These are phyloP conservation scores for Hymenoscyphus scutula DNA, from an alignment of 2,329 filamentous ascomycete genomes.

Conservation along the genomic window DNA sequence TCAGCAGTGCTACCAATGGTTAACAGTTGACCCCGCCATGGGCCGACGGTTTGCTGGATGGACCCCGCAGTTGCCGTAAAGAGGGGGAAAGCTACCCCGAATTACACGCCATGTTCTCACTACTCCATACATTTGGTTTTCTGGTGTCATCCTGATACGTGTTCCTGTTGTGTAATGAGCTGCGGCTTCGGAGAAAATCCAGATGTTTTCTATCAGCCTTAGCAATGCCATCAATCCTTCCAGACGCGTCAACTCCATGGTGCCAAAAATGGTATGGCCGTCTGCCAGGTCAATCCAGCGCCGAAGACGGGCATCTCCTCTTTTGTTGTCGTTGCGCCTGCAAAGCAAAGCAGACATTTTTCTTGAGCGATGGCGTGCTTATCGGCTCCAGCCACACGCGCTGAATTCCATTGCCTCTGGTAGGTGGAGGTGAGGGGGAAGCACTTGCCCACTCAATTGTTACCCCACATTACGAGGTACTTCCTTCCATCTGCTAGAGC, in stretches of 20 bases:
- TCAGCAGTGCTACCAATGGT: background rate
- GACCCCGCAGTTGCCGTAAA: background rate
- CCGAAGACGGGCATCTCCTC: background rate
- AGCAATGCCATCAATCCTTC: too few relatives aligned
- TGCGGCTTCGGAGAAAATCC: background rate
- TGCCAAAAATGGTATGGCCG: background rate
- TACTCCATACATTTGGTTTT: background rate
- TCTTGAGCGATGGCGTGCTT: conserved; percentile 16
- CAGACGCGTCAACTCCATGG: too few relatives aligned
- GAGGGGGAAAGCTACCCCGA: background rate
- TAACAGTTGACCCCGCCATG: background rate
- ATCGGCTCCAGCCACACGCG: conserved; percentile 6
- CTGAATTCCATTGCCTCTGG: conserved; percentile 3
- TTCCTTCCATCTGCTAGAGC: background rate
- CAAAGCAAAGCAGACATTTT: background rate
- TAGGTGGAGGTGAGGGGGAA: background rate
- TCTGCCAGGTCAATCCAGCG: background rate
- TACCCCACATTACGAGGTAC: conserved; percentile 6
- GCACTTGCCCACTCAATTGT: background rate
- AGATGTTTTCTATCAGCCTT: background rate
- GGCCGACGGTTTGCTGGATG: background rate
- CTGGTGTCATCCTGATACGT: background rate
- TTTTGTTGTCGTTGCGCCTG: background rate
- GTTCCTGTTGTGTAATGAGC: too few relatives aligned
- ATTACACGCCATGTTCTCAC: too few relatives aligned